These are phyloP conservation scores for Casuarina equisetifolia DNA, from an alignment of 306 rosid species.

Conservation along the genomic window DNA sequence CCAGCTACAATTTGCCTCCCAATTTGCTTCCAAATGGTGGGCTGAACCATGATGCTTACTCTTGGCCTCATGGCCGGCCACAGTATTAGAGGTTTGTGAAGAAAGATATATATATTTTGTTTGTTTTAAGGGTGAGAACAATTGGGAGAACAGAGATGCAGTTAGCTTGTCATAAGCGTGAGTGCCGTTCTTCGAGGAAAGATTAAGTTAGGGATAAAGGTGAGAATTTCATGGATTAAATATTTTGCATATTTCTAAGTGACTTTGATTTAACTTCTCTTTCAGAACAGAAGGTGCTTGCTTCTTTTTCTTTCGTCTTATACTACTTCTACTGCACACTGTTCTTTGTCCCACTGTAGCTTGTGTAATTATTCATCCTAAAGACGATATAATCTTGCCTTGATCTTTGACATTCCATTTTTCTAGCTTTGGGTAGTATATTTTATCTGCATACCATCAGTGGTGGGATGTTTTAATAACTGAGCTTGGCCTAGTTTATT, in stretches of 20 bases:
- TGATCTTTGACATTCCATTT: neutral
- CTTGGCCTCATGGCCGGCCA: conserved; percentile 66
- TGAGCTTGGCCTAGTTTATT: neutral
- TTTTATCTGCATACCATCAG: neutral
- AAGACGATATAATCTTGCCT: neutral
- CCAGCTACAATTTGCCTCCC: conserved; percentile 47
- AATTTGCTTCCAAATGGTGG: conserved; percentile 52
- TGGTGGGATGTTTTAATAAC: neutral
- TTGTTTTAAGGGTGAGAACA: neutral
- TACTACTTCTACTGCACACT: neutral
- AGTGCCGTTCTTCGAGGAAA: neutral
- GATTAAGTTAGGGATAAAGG: neutral
- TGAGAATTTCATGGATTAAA: neutral
- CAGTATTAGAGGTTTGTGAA: conserved; percentile 30
- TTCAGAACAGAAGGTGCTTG: neutral
- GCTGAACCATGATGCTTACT: conserved; percentile 70
- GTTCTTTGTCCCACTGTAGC: neutral
- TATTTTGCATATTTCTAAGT: neutral
- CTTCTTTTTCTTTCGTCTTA: neutral
- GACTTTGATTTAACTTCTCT: neutral
- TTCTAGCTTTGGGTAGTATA: neutral
- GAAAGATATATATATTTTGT: neutral
- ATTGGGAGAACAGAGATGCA: neutral
- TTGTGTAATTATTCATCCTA: neutral
- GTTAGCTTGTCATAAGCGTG: neutral